phyloP scores from a whole-genome alignment of 1,284 basidiomycete genomes.

The Irpex rosettiformis region DNA sequence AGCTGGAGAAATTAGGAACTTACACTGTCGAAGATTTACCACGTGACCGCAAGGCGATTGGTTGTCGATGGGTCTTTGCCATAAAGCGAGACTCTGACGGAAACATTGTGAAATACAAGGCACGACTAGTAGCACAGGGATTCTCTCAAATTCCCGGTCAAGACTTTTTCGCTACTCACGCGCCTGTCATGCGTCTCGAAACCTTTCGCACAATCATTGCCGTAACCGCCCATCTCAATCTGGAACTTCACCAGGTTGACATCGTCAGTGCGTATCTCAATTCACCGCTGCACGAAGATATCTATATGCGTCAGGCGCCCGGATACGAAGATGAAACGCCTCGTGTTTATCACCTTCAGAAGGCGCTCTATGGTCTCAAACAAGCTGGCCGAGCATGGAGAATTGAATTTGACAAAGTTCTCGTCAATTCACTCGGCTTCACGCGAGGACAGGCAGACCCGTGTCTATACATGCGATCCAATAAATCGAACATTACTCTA shows the following conservation, averaged over 20 bases:
- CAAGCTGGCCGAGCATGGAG: conserved; percentile 26
- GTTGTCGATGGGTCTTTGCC: conserved; percentile 32
- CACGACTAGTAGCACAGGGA: conserved; percentile 38
- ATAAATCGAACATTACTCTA: conserved; percentile 9
- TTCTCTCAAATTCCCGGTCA: conserved; percentile 35
- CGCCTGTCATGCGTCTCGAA: conserved; percentile 28
- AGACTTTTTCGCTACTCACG: conserved; percentile 34
- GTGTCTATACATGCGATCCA: conserved; percentile 15
- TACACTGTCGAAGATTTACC: conserved; percentile 23
- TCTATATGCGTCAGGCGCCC: conserved; percentile 32
- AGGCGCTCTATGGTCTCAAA: conserved; percentile 26
- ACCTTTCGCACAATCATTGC: conserved; percentile 27
- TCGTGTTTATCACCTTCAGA: conserved; percentile 5
- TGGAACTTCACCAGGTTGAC: conserved; percentile 28
- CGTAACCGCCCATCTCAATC: conserved; percentile 26
- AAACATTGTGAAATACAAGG: conserved; percentile 32
- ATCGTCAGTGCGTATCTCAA: conserved; percentile 32
- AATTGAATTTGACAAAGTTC: conserved; percentile 10
- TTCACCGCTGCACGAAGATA: conserved; percentile 28
- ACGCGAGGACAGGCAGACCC: conserved; percentile 12
- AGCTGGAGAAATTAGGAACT: conserved; percentile 9
- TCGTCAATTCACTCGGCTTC: conserved; percentile 12
- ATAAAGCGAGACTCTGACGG: conserved; percentile 26
- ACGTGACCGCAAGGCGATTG: conserved; percentile 21
- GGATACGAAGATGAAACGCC: conserved; percentile 18